Conservation (phyloP, 1,139 yeast species). For the Saccharomycopsis hybrid region DNA sequence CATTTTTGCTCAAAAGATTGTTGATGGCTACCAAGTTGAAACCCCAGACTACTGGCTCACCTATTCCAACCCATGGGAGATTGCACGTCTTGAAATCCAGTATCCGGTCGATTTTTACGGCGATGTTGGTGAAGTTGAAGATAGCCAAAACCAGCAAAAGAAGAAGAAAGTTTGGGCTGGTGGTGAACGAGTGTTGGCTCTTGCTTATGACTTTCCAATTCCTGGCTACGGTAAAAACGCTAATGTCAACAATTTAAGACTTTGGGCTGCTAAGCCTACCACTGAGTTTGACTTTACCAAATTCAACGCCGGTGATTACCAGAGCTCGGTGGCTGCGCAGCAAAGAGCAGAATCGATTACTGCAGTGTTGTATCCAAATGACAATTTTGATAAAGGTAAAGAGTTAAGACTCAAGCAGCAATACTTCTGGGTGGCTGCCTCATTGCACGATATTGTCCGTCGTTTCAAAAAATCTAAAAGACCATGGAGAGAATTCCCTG, state of each 20-base stretch:
- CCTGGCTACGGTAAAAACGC: constrained; percentile 76
- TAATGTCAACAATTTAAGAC: constrained; percentile 81
- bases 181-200: constrained; percentile 83
- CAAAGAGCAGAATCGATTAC: constrained; percentile 90
- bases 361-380: constrained; percentile 88
- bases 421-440: constrained; percentile 96
- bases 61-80: constrained; percentile 88
- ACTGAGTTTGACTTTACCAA: constrained; percentile 87
- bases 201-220: constrained; percentile 89
- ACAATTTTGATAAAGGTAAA: constrained; percentile 86
- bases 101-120: constrained; percentile 94
- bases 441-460: constrained; percentile 84
- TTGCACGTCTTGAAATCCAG: constrained; percentile 78
- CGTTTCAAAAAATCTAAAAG: constrained; percentile 77
- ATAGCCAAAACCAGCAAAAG: constrained; percentile 44
- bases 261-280: constrained; percentile 90
- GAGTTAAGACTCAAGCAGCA: constrained; percentile 92
- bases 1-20: constrained; percentile 83
- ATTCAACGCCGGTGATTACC: constrained; percentile 89
- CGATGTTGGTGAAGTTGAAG: constrained; percentile 51
- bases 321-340: constrained; percentile 75
- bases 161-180: constrained; percentile 70
- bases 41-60: constrained; percentile 92
- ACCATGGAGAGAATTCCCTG: constrained; percentile 79
- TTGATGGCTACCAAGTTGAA: constrained; percentile 91